Evolutionary conservation across 2,329 filamentous ascomycete genomes (phyloP), one percentile per base, ranked within the genome.

Genomic region (Clarireedia sp.): DNA sequence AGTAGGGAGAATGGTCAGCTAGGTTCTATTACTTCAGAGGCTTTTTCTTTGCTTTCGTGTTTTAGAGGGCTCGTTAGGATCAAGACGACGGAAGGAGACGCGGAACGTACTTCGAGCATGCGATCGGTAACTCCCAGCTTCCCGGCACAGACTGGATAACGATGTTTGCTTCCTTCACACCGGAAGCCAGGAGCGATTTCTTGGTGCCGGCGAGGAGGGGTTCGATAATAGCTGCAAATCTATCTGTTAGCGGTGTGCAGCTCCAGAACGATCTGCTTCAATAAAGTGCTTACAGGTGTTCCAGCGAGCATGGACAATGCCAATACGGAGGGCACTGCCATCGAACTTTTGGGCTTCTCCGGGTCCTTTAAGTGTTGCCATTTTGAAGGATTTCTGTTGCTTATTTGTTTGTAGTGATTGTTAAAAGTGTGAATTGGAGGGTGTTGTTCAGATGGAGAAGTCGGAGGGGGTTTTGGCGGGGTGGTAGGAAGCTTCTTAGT

Each of bases 291-390:
- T 61, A 67, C 67, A 62, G 21, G 64, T 65, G 76, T 99, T 99
- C 94, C 94, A 99, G 67, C 94, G 85, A 57, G 92, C 92, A 75
- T 97, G 94, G 57, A 99, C 82, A 69, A 99, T 97, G 69, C 88
- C 92, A 69, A 99, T 86, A 69, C 94, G 89, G 61, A 99, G 82
- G 67, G 76, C 78, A 66, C 82, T 82, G 71, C 88, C 87, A 69
- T 85, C 77, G 71, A 82, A 78, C 64, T 78, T 74, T 69, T 83
- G 77, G 33, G 78, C 74, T 66, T 78, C 76, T 60, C 82, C 83
- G 33, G 81, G 81, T 52, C 83, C 83, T 75, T 86, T 86, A 63
- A 68, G 60, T 51, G 66, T 62, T 57, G 64, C 54, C 65, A 67
- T 67, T 54, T 46, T 57, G 17, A 16, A 7, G 26, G 12, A 16